Evolutionary conservation across 164 flowering plant species (phyloP), one percentile per base, ranked within the genome.

Genomic region (Chimonanthus praecox): DNA sequence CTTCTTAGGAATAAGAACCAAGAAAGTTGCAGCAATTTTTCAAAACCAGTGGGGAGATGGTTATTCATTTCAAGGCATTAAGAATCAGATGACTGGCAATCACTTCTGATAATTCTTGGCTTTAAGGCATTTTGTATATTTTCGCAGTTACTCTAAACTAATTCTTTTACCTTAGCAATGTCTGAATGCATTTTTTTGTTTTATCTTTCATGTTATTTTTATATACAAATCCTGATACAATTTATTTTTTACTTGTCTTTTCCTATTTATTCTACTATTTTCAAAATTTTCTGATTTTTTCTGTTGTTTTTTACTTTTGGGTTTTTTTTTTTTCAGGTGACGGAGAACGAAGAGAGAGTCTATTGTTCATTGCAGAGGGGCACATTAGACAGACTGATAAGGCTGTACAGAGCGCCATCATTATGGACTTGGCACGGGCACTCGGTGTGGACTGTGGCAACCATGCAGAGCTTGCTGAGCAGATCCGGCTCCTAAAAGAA

Each of bases 341-440:
- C 86, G 18, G 88, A 85, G 80, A 86, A 82, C 45, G 92, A 86
- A 72, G 87, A 82, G 79, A 82, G 89, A 77, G 85, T 87, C 18
- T 74, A 72, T 47, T 77, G 73, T 20, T 82, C 82, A 0, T 74
- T 88, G 9, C 82, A 83, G 69, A 84, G 81, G 66, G 89, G 5
- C 73, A 80, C 64, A 85, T 78, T 21, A 80, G 85, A 58, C 81
- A 71, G 48, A 75, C 81, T 3, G 81, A 70, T 69, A 88, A 87
- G 78, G 86, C 87, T 63, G 88, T 87, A 0, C 87, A 88, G 75
- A 88, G 90, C 47, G 90, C 87, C 6, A 85, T 87, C 49, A 70
- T 87, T 33, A 88, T 88, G 90, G 92, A 88, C 71, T 81, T 85
- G 64, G 87, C 87, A 18, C 75, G 92, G 4, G 88, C 87, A 3